A percentile compares a stretch with the other conserved stretches of the same genome.
Conservation (phyloP, 108 stramenopile genomes). For the Skeletonema marinoi region DNA sequence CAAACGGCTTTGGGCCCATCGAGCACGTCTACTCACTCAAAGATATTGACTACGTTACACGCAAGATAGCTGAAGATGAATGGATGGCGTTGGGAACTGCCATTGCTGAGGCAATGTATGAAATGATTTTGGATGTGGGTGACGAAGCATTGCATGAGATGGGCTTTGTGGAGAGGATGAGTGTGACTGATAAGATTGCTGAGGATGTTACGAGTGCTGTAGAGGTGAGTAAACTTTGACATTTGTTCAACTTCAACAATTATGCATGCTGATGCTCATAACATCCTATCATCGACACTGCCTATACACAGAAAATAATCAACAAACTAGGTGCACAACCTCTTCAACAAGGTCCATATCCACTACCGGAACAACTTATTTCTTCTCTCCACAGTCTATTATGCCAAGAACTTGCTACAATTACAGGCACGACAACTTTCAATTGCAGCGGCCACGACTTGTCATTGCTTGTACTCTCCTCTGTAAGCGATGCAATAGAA, state of each 20-base stretch:
- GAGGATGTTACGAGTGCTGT: slow-evolving; percentile 31
- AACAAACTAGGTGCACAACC: slow-evolving; percentile 23
- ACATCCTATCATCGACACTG: not conserved
- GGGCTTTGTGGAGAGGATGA: slow-evolving; percentile 39
- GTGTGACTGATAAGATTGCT: slow-evolving; percentile 27
- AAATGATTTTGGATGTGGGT: slow-evolving; percentile 38
- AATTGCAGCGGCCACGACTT: slow-evolving; percentile 19
- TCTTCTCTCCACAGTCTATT: slow-evolving; percentile 23
- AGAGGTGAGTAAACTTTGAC: slow-evolving; percentile 19
- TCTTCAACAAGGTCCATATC: slow-evolving; percentile 22
- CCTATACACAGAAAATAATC: slow-evolving; percentile 19
- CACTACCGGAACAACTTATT: slow-evolving; percentile 25
- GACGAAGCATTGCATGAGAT: slow-evolving; percentile 16
- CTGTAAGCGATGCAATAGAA: slow-evolving; percentile 35
- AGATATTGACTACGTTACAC: slow-evolving; percentile 30
- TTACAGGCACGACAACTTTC: slow-evolving; percentile 7
- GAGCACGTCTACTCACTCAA: slow-evolving; percentile 32
- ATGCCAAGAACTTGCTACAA: slow-evolving; percentile 19
- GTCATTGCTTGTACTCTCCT: slow-evolving; percentile 29
- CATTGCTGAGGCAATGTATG: slow-evolving; percentile 31
- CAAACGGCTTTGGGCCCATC: slow-evolving; percentile 22
- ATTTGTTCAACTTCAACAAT: not conserved
- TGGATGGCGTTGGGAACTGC: slow-evolving; percentile 39
- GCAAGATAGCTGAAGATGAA: slow-evolving; percentile 34
- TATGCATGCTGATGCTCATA: not conserved